Base-by-base conservation (phyloP, 2,329 filamentous ascomycete species). In the Hypoxylon sp. region DNA sequence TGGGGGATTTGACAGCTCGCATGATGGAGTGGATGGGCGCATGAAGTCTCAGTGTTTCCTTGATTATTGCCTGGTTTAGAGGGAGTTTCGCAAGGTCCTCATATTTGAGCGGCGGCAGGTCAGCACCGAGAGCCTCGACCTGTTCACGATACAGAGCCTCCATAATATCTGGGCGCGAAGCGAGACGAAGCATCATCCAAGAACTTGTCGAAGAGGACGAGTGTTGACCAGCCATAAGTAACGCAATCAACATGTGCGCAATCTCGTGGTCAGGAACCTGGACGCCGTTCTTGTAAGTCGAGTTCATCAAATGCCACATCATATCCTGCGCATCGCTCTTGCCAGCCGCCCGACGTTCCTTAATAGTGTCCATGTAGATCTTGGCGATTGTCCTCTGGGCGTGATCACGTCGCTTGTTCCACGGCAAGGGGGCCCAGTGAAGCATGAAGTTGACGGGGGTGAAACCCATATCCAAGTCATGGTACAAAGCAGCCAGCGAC, bases 11-110 rank as follows among this genome's bases (percentile, higher is more conserved):
- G 79, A 97, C 95, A 74, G 93, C 92, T 75, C 94, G 93, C 86
- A 98, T 89, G 76, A 98, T 97, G 55, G 93, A 96, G 86, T 98
- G 94, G 76, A 98, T 98, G 0, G 94, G 94, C 1, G 94, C 92
- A 79, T 98, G 93, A 14, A 98, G 85, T 69, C 94, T 92, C 41
- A 98, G 90, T 2, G 94, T 97, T 82, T 98, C 94, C 83, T 95
- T 96, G 81, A 98, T 87, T 70, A 97, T 90, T 74, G 93, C 91
- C 74, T 90, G 86, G 83, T 97, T 93, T 19, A 98, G 88, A 52
- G 93, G 89, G 34, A 98, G 87, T 79, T 91, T 91, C 73, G 90
- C 85, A 14, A 98, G 86, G 71, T 91, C 87, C 72, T 97, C 94
- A 77, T 91, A 95, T 51, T 86, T 88, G 50, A 97, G 86, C 13